These are phyloP conservation scores for Sphenostylis stenocarpa DNA, from an alignment of 306 rosid genomes.

Conservation along the genomic window DNA sequence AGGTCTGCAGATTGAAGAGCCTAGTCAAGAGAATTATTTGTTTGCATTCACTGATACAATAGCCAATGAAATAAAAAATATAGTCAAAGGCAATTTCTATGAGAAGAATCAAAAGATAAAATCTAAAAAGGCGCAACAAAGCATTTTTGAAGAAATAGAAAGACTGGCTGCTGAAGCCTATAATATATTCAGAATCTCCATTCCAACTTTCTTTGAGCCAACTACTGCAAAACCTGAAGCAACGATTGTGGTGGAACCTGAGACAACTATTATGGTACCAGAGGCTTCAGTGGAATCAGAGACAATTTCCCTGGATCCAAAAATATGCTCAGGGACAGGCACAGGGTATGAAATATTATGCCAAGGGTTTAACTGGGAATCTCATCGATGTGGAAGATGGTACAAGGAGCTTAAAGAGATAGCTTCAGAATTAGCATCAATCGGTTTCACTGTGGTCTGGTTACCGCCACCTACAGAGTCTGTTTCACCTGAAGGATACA, in stretches of 20 bases:
- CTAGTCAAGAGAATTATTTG: conserved; percentile 36
- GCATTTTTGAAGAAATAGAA: conserved; percentile 73
- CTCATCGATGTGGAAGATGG: conserved; percentile 83
- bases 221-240: conserved; percentile 31
- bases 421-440: conserved; percentile 63
- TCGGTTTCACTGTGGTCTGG: conserved; percentile 85
- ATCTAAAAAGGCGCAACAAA: conserved; percentile 56
- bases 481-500: conserved; percentile 89
- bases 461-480: conserved; percentile 94
- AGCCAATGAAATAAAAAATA: conserved; percentile 57
- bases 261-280: neutral
- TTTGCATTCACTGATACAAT: conserved; percentile 51
- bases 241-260: neutral
- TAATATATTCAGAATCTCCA: conserved; percentile 63
- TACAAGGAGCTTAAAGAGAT: conserved; percentile 66
- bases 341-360: conserved; percentile 80
- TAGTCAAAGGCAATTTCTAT: conserved; percentile 52
- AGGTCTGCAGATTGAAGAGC: conserved; percentile 37
- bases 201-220: conserved; percentile 54
- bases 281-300: conserved; percentile 21
- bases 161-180: conserved; percentile 87
- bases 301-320: conserved; percentile 12
- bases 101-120: conserved; percentile 48
- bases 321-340: conserved; percentile 62
- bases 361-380: conserved; percentile 97